A percentile compares a stretch with the other conserved stretches of the same genome.
These are phyloP conservation scores for Amanita muscaria DNA, from an alignment of 768 basidiomycete genomes.

Conservation along the genomic window DNA sequence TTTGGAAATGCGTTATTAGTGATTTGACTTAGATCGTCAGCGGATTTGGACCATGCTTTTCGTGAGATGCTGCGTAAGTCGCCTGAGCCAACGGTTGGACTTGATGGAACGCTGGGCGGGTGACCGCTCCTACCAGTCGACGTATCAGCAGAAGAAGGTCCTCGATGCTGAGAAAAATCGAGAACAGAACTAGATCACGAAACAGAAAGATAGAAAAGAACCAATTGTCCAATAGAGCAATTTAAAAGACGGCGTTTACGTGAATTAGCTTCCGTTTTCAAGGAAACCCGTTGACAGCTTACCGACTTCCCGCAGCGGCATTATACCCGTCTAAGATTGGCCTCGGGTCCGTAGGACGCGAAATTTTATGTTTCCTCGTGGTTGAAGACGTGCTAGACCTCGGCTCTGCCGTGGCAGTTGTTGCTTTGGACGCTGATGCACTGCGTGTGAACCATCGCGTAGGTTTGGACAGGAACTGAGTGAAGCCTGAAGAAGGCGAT, in stretches of 20 bases:
- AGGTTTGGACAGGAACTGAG: constrained; percentile 57
- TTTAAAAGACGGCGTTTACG: background rate
- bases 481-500: constrained; percentile 58
- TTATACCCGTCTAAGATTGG: constrained; percentile 56
- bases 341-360: constrained; percentile 74
- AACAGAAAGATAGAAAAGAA: background rate
- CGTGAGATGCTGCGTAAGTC: constrained; percentile 64
- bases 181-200: constrained; percentile 45
- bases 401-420: constrained; percentile 33
- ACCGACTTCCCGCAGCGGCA: constrained; percentile 42
- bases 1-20: constrained; percentile 24
- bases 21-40: constrained; percentile 64
- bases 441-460: constrained; percentile 67
- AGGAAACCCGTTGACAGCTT: no score
- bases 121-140: constrained; percentile 17
- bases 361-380: constrained; percentile 67
- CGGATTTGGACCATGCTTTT: constrained; percentile 72
- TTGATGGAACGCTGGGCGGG: constrained; percentile 31
- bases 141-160: constrained; percentile 34
- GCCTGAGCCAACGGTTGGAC: constrained; percentile 31
- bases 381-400: constrained; percentile 34
- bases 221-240: no score
- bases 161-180: constrained; percentile 44
- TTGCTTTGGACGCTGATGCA: constrained; percentile 41
- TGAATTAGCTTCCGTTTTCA: constrained; percentile 1